phyloP scores from a whole-genome alignment of 495 filamentous ascomycete genomes.

The Aspergillus diversus region DNA sequence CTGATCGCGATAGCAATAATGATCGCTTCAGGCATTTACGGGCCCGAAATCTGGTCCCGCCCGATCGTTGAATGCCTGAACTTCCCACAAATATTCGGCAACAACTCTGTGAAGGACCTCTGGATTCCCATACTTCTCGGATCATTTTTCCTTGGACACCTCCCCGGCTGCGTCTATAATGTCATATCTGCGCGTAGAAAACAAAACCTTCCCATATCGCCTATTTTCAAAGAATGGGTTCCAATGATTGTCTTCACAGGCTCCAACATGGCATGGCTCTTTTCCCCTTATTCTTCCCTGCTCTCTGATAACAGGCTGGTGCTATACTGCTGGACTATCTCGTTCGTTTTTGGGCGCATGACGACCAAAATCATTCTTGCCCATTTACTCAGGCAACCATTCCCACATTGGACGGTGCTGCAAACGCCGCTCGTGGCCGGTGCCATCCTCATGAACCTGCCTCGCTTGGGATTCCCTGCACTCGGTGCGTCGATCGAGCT shows the following conservation, averaged over 20 bases:
- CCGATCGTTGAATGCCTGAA: constrained; percentile 68
- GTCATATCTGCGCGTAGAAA: constrained; percentile 75
- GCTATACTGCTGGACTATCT: constrained; percentile 90
- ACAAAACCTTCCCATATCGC: constrained; percentile 74
- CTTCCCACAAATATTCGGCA: constrained; percentile 60
- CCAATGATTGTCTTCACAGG: constrained; percentile 82
- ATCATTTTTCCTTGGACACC: constrained; percentile 76
- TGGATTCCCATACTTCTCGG: constrained; percentile 79
- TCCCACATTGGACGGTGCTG: constrained; percentile 95
- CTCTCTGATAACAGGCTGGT: constrained; percentile 82
- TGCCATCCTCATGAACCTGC: constrained; percentile 81
- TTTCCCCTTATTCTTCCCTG: constrained; percentile 80
- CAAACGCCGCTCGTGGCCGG: constrained; percentile 83
- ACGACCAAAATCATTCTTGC: constrained; percentile 99
- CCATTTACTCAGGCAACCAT: constrained; percentile 89
- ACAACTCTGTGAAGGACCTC: constrained; percentile 75
- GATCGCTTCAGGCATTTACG: constrained; percentile 82
- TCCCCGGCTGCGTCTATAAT: constrained; percentile 79
- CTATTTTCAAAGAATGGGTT: constrained; percentile 92
- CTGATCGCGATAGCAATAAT: constrained; percentile 86
- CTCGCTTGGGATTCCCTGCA: constrained; percentile 70
- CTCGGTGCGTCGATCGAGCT: constrained; percentile 66
- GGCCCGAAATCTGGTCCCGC: constrained; percentile 83
- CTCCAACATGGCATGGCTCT: constrained; percentile 80
- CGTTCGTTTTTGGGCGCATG: constrained; percentile 98